These are phyloP conservation scores for Auxenochlorella pyrenoidosa DNA, from an alignment of 139 green algal species.

Conservation along the genomic window DNA sequence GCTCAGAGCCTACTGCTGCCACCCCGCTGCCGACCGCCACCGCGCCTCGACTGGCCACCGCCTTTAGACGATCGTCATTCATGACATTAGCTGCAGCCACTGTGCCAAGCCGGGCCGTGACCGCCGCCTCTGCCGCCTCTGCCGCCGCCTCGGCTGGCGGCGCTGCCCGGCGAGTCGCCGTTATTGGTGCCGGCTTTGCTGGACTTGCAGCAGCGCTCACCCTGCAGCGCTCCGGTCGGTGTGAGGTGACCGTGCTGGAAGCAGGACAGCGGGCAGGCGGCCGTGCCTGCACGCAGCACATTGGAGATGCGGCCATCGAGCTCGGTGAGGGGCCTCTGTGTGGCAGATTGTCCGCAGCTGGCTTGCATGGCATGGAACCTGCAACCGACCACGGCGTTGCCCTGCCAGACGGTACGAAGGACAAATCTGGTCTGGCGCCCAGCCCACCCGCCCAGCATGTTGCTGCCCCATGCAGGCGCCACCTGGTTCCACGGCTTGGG, in stretches of 20 bases:
- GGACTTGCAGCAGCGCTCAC: conserved; percentile 1
- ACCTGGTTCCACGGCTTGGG: conserved; percentile 42
- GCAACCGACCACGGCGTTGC: too few species aligned
- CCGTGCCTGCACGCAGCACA: conserved; percentile 14
- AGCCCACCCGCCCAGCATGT: too few species aligned
- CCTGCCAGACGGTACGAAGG: too few species aligned
- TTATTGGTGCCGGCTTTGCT: conserved; percentile 23
- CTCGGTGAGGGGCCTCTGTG: too few species aligned
- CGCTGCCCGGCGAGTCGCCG: background rate
- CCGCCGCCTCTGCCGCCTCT: background rate
- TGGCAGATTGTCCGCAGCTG: too few species aligned
- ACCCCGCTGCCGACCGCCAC: too few species aligned
- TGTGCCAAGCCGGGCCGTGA: background rate
- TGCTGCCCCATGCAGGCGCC: conserved; percentile 13
- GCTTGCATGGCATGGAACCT: too few species aligned
- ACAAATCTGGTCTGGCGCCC: too few species aligned
- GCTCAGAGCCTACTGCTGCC: too few species aligned
- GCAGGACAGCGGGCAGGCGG: background rate
- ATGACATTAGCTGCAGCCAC: background rate
- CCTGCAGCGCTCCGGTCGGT: background rate
- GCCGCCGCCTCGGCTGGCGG: background rate
- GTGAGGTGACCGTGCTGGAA: conserved; percentile 18
- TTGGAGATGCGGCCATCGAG: too few species aligned
- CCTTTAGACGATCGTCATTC: too few species aligned
- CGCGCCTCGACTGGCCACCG: too few species aligned